Evolutionary conservation across 176 grass and related monocot genomes (phyloP).

Genomic region (Oryza brachyantha): DNA sequence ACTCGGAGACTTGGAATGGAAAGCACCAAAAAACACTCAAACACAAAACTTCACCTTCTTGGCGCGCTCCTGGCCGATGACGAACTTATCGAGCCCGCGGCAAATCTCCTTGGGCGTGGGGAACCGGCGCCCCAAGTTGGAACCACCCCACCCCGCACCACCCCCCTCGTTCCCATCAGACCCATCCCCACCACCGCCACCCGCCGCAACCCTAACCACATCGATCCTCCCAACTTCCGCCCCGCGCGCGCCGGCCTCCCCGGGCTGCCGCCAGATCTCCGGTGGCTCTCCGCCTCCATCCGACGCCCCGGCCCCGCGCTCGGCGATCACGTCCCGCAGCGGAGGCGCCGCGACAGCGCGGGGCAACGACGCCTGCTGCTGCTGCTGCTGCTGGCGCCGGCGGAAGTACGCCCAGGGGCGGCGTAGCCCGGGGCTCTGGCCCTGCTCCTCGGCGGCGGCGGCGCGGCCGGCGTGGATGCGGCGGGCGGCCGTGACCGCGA

Average conservation of each 20-base stretch:
- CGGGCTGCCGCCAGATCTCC: conserved; percentile 68
- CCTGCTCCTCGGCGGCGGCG: conserved; percentile 14
- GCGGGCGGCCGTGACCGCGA: conserved; percentile 30
- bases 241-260: conserved; percentile 20
- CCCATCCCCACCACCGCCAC: conserved; percentile 31
- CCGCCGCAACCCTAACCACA: conserved; percentile 41
- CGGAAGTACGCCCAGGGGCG: conserved; percentile 42
- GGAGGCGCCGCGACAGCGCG: not conserved
- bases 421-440: conserved; percentile 8
- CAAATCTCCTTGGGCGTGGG: conserved; percentile 67
- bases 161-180: conserved; percentile 33
- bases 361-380: not conserved
- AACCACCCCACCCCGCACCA: conserved; percentile 39
- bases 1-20: too few relatives aligned
- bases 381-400: conserved; percentile 23
- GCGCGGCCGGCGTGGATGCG: conserved; percentile 47
- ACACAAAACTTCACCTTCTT: conserved; percentile 44
- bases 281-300: conserved; percentile 47
- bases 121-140: conserved; percentile 42
- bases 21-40: not conserved
- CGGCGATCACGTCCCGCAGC: not conserved
- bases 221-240: conserved; percentile 39
- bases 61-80: conserved; percentile 62
- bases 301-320: not conserved
- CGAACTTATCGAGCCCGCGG: conserved; percentile 59